A percentile compares a stretch with the other conserved stretches of the same genome.
Evolutionary conservation across 23 red algal species (phyloP).

Genomic region (Pyropia haitanensis): DNA sequence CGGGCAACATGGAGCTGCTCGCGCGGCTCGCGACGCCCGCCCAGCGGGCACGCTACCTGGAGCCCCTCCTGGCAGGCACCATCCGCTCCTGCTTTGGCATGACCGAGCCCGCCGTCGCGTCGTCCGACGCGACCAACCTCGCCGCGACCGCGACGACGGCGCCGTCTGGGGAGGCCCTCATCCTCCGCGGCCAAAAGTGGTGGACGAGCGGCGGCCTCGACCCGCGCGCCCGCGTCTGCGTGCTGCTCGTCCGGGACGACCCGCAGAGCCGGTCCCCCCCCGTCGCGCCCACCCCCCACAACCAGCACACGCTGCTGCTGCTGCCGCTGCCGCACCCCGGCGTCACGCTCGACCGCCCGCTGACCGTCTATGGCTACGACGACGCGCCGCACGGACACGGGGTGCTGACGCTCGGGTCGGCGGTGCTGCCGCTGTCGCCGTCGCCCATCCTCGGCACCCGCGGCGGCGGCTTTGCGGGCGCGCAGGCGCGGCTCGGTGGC

Average conservation of each 20-base stretch:
- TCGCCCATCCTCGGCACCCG: slow-evolving; percentile 29
- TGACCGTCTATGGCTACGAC: slow-evolving; percentile 84
- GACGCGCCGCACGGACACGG: slow-evolving; percentile 91
- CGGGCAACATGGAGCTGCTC: slow-evolving; percentile 93
- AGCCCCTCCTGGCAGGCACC: slow-evolving; percentile 60
- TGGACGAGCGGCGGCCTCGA: slow-evolving; percentile 83
- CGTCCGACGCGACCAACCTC: slow-evolving; percentile 81
- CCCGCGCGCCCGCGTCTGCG: slow-evolving; percentile 43
- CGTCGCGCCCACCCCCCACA: slow-evolving; percentile 2
- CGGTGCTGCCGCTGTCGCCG: slow-evolving; percentile 6
- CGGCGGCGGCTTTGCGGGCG: slow-evolving; percentile 71
- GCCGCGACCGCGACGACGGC: slow-evolving; percentile 21
- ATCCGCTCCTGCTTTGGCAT: slow-evolving; percentile 91
- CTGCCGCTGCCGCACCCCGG: slow-evolving; percentile 71
- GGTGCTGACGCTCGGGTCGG: slow-evolving; percentile 62
- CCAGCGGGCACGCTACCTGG: slow-evolving; percentile 51
- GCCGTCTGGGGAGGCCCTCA: slow-evolving; percentile 5
- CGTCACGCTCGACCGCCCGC: slow-evolving; percentile 45
- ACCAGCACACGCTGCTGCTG: slow-evolving; percentile 57
- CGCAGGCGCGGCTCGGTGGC: slow-evolving; percentile 67
- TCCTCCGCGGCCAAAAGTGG: slow-evolving; percentile 78
- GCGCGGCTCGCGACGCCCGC: slow-evolving; percentile 47
- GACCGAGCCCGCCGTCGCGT: slow-evolving; percentile 85
- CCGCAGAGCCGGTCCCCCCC: no score
- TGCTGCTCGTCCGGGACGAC: no score